Evolutionary conservation across 1,139 yeast species (phyloP), one percentile per base, ranked within the genome.

Genomic region (Zygosaccharomyces pseudobailii): DNA sequence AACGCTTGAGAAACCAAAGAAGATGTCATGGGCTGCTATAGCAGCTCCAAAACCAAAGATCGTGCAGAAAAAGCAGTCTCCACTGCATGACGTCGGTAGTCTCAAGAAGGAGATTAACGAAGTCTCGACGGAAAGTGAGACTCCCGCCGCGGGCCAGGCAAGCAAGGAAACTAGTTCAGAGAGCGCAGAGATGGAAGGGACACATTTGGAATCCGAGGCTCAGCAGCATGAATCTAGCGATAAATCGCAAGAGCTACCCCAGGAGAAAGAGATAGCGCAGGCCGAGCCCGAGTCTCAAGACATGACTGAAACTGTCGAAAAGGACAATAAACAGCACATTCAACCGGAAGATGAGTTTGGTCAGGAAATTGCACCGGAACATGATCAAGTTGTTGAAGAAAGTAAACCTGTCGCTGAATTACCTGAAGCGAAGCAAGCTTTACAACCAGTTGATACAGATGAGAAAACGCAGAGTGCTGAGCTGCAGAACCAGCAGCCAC

Each of bases 1-100:
- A 19, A 30, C 40, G 4, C 27, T 40, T 22, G 47, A 50, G 34
- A 53, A 53, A 42, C 57, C 64, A 27, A 58, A 54, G 53, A 59
- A 55, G 43, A 57, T 64, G 57, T 66, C 73, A 17, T 70, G 74
- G 74, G 73, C 74, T 20, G 71, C 73, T 6, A 60, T 70, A 47
- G 73, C 72, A 31, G 51, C 67, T 22, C 65, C 67, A 42, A 62
- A 63, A 46, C 65, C 68, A 27, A 53, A 62, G 42, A 44, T 51
- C 39, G 58, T 49, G 34, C 43, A 48, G 43, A 50, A 48, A 48
- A 51, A 54, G 34, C 46, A 46, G 23, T 51, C 54, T 13, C 55
- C 58, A 24, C 49, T 58, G 36, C 54, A 55, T 25, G 53, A 57
- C 30, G 53, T 56, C 4, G 50, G 50, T 36, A 52, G 49, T 21